Percentiles rank a stretch among this genome's conserved stretches.
Evolutionary conservation across 2,329 filamentous ascomycete species (phyloP).

Genomic region (Trichoderma oligosporum): DNA sequence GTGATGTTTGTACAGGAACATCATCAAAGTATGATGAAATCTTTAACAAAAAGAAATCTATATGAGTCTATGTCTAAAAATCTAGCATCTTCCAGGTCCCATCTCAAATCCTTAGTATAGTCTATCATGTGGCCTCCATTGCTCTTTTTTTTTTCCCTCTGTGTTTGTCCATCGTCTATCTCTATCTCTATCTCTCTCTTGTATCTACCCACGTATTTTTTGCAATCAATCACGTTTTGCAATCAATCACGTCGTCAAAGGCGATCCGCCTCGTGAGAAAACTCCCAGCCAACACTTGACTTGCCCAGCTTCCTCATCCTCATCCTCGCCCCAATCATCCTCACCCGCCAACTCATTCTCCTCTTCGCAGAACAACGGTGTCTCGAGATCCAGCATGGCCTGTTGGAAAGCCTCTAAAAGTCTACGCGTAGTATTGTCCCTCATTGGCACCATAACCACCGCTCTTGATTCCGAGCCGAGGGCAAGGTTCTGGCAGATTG

Average conservation of each 20-base stretch:
- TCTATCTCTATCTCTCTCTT: too few species aligned
- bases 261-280: conserved; percentile 40
- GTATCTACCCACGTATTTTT: background rate
- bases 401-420: conserved; percentile 62
- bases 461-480: conserved; percentile 56
- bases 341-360: conserved; percentile 62
- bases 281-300: conserved; percentile 69
- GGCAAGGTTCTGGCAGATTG: conserved; percentile 65
- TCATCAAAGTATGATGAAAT: background rate
- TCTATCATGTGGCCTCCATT: too few species aligned
- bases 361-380: conserved; percentile 48
- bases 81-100: background rate
- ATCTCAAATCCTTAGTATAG: background rate
- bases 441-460: conserved; percentile 75
- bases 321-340: conserved; percentile 67
- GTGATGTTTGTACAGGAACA: background rate
- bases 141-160: background rate
- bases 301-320: conserved; percentile 44
- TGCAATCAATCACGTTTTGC: background rate
- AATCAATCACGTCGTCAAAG: conserved; percentile 11
- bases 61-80: background rate
- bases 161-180: background rate
- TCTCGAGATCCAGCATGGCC: conserved; percentile 53
- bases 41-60: background rate
- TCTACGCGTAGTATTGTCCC: conserved; percentile 61